These are phyloP conservation scores for Saccharum hybrid DNA, from an alignment of 202 grass and related monocot species.

Conservation along the genomic window DNA sequence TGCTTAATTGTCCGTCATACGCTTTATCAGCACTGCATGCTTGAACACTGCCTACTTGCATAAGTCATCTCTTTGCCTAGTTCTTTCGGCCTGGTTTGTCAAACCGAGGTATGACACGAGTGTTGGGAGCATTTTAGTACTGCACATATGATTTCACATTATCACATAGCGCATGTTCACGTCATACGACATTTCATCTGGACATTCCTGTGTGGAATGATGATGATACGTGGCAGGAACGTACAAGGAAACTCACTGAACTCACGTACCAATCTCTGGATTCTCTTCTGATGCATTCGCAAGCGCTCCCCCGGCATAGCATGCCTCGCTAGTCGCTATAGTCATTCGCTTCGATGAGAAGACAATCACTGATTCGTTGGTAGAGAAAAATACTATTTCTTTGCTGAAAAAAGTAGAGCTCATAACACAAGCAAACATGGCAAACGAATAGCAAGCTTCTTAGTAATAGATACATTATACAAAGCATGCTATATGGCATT, in stretches of 20 bases:
- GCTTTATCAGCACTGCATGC: neutral
- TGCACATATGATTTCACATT: too few relatives aligned
- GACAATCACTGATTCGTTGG: too few relatives aligned
- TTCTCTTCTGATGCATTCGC: neutral
- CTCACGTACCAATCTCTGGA: neutral
- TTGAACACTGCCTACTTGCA: neutral
- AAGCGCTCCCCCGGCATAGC: neutral
- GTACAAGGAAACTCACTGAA: neutral
- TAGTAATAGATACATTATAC: too few relatives aligned
- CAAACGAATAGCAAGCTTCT: too few relatives aligned
- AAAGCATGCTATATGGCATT: too few relatives aligned
- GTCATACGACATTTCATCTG: neutral
- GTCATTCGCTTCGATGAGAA: too few relatives aligned
- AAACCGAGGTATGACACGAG: too few relatives aligned
- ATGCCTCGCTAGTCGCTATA: neutral
- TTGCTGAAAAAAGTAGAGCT: too few relatives aligned
- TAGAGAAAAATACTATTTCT: too few relatives aligned
- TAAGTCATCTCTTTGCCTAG: neutral
- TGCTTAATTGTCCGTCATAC: neutral
- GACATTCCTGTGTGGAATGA: neutral
- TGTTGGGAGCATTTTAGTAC: neutral
- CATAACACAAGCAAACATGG: too few relatives aligned
- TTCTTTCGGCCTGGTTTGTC: neutral
- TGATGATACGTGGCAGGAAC: neutral
- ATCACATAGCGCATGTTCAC: neutral